phyloP scores from a whole-genome alignment of 805 yeast genomes.

The Sugiyamaella smithiae region DNA sequence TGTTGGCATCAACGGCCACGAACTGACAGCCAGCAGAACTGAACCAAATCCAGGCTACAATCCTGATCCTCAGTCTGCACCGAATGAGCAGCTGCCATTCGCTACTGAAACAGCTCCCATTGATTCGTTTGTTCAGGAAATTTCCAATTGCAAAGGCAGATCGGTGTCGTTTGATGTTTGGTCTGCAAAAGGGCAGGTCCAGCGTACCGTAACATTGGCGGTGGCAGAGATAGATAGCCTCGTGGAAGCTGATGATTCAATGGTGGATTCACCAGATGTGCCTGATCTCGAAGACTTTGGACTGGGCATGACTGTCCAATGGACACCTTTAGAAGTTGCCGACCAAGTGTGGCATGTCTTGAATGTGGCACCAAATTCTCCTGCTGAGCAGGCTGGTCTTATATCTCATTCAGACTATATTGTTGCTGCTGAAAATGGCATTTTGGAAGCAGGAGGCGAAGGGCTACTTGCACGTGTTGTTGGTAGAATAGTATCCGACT shows the following conservation, averaged over 20 bases:
- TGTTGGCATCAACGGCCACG: slow-evolving; percentile 73
- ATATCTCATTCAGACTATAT: slow-evolving; percentile 85
- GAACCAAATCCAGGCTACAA: background rate
- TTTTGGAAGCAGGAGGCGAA: slow-evolving; percentile 85
- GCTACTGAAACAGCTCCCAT: slow-evolving; percentile 22
- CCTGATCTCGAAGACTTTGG: slow-evolving; percentile 47
- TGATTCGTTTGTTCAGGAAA: slow-evolving; percentile 40
- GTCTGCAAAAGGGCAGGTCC: slow-evolving; percentile 72
- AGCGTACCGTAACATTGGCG: slow-evolving; percentile 33
- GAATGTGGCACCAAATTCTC: slow-evolving; percentile 67
- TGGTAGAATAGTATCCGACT: slow-evolving; percentile 43
- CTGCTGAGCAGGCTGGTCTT: slow-evolving; percentile 80
- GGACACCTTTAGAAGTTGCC: slow-evolving; percentile 71
- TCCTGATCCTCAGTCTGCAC: background rate
- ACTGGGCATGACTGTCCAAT: slow-evolving; percentile 57
- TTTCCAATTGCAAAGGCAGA: slow-evolving; percentile 39
- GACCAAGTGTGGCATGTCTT: slow-evolving; percentile 87
- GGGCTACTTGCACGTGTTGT: slow-evolving; percentile 67
- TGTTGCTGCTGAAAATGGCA: slow-evolving; percentile 83
- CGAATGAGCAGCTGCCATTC: background rate
- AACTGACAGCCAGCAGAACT: slow-evolving; percentile 27
- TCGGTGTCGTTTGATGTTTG: slow-evolving; percentile 62
- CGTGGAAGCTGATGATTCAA: slow-evolving; percentile 1
- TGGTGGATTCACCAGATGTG: background rate
- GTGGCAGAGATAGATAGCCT: slow-evolving; percentile 14